Evolutionary conservation across 192 early-diverging fungal genomes (phyloP), one percentile per base, ranked within the genome.

Genomic region (Chytriomyces confervae): DNA sequence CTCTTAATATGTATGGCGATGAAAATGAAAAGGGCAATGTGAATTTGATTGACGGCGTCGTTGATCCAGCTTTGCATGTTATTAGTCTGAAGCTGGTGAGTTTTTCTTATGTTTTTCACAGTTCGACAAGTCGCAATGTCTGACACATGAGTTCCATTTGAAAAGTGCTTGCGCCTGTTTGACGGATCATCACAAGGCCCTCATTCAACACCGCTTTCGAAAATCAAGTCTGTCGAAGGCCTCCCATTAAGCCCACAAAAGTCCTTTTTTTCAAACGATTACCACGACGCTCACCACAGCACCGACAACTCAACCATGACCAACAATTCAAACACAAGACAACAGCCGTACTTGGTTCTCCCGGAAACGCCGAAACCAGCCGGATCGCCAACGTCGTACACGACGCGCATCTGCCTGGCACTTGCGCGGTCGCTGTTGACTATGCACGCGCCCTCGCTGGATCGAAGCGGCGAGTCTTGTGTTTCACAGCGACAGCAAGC

Each of bases 131-230:
- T 27, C 24, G 24, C 36, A 36, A 36, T 4, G 36, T 36, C 36
- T 36, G 36, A n/a, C 53, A 57, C 3, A 4, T 13, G 20, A 1
- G 16, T n/a, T 20, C 1, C 53, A 57, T 20, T 57, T n/a, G 3
- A 57, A n/a, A 13, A 57, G 53, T 57, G 53, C 53, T 20, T 57
- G 16, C 13, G 20, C 13, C 53, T 57, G 13, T 57, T 69, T 48
- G 68, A 69, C 68, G 68, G 68, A 11, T 69, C 68, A 57, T 57
- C 53, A 20, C 20, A 57, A n/a, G 53, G 53, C 53, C 53, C 53
- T 13, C 20, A 57, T 20, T 57, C 53, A n/a, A 57, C 53, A n/a
- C 53, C 53, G 3, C 53, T 57, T 13, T 13, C 53, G 20, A 57
- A 57, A 57, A 57, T 57, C 53, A 57, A 57, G 20, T 57, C 53